These are phyloP conservation scores for Trichosporon inkin DNA, from an alignment of 1,284 basidiomycete species.

Conservation along the genomic window DNA sequence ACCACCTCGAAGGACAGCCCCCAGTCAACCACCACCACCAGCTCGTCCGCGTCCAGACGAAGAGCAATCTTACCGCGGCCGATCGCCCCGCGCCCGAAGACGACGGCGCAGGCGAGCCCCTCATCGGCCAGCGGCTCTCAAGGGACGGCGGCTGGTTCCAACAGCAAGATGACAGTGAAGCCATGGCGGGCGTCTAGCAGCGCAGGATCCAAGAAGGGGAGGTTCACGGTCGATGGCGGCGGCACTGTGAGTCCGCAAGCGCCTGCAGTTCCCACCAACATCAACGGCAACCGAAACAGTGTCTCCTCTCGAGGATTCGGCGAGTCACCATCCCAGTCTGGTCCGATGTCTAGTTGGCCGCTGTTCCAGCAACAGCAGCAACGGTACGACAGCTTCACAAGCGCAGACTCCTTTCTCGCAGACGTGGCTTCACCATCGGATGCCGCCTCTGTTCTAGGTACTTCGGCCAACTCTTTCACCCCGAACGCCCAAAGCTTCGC, in stretches of 20 bases:
- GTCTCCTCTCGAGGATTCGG: not conserved
- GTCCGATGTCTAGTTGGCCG: slow-evolving; percentile 15
- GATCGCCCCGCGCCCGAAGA: slow-evolving; percentile 30
- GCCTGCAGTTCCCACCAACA: not conserved
- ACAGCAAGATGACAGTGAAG: slow-evolving; percentile 39
- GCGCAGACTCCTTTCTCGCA: not conserved
- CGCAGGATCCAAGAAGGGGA: slow-evolving; percentile 41
- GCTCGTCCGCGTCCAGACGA: slow-evolving; percentile 31
- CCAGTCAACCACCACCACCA: slow-evolving; percentile 22
- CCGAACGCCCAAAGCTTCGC: slow-evolving; percentile 19
- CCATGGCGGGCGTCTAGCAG: slow-evolving; percentile 30
- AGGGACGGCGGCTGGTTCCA: slow-evolving; percentile 8
- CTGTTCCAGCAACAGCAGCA: slow-evolving; percentile 13
- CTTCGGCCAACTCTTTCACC: slow-evolving; percentile 16
- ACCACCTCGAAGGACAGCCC: slow-evolving; percentile 34
- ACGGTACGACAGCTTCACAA: not conserved
- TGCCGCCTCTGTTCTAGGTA: slow-evolving; percentile 7
- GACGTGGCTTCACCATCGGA: slow-evolving; percentile 6
- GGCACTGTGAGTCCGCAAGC: slow-evolving; percentile 14
- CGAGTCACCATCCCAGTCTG: slow-evolving; percentile 25
- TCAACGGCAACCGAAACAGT: not conserved
- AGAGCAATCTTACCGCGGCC: slow-evolving; percentile 40
- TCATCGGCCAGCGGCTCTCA: slow-evolving; percentile 10
- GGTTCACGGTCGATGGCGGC: slow-evolving; percentile 47
- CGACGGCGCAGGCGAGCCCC: slow-evolving; percentile 12